Evolutionary conservation across 768 basidiomycete genomes (phyloP).

Genomic region (Cystobasidium onofrii): DNA sequence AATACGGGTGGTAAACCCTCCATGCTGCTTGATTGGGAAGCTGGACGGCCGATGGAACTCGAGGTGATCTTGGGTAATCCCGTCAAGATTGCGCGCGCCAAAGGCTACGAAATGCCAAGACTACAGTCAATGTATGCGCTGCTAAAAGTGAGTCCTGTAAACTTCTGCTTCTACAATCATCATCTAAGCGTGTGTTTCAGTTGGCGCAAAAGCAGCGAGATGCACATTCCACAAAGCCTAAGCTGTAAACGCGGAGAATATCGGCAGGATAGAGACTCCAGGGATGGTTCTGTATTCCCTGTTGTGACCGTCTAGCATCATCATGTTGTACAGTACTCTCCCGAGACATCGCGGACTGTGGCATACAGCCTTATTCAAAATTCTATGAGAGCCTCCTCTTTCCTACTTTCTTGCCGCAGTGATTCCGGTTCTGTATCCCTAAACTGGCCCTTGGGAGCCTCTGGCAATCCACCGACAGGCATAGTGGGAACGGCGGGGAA

Average conservation of each 20-base stretch:
- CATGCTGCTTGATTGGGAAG: constrained; percentile 58
- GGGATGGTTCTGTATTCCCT: neutral
- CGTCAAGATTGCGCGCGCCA: constrained; percentile 40
- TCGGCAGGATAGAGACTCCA: too few species aligned
- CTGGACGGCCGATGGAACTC: constrained; percentile 57
- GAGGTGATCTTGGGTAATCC: constrained; percentile 57
- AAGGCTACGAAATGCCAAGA: constrained; percentile 43
- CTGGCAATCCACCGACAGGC: constrained; percentile 23
- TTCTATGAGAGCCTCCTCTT: constrained; percentile 22
- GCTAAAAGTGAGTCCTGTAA: constrained; percentile 38
- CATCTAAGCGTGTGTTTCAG: neutral
- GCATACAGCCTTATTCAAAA: too few species aligned
- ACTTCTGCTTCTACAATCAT: neutral
- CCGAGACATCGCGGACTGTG: too few species aligned
- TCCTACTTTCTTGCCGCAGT: neutral
- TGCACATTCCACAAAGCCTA: constrained; percentile 31
- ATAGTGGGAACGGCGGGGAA: constrained; percentile 13
- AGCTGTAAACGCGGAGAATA: constrained; percentile 13
- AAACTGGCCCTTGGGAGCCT: constrained; percentile 13
- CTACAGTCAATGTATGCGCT: constrained; percentile 44
- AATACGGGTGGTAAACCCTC: constrained; percentile 48
- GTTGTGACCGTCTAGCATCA: neutral
- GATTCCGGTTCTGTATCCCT: neutral
- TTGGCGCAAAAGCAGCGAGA: constrained; percentile 34
- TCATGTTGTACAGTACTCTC: neutral